Evolutionary conservation across 2,329 filamentous ascomycete genomes (phyloP).

Genomic region (Aspergillus ruber): DNA sequence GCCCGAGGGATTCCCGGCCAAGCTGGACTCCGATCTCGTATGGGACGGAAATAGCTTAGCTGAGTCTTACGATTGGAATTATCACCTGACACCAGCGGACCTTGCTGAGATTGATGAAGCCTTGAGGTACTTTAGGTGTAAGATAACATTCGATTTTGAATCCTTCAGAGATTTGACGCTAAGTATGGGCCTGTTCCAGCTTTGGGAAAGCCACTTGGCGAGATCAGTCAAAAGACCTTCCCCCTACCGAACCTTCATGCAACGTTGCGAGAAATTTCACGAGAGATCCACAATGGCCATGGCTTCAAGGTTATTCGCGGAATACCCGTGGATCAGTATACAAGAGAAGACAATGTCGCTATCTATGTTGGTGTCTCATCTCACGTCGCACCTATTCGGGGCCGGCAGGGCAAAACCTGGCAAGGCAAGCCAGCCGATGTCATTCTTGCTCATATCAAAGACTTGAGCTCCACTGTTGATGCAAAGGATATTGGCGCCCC

Average conservation of each 20-base stretch:
- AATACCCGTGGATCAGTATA: slow-evolving; percentile 31
- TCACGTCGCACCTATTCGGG: slow-evolving; percentile 35
- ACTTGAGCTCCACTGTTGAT: slow-evolving; percentile 38
- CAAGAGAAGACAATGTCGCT: slow-evolving; percentile 32
- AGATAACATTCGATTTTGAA: neutral
- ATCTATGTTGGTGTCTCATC: slow-evolving; percentile 40
- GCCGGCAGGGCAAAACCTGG: slow-evolving; percentile 36
- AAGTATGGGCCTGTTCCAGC: slow-evolving; percentile 13
- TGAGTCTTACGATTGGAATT: slow-evolving; percentile 36
- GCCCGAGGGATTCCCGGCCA: slow-evolving; percentile 36
- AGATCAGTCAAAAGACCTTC: slow-evolving; percentile 44
- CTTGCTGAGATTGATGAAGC: slow-evolving; percentile 41
- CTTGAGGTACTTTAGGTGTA: slow-evolving; percentile 38
- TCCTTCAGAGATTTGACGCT: neutral
- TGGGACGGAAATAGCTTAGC: slow-evolving; percentile 42
- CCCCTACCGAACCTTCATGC: slow-evolving; percentile 33
- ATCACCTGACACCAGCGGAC: slow-evolving; percentile 30
- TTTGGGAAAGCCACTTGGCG: slow-evolving; percentile 23
- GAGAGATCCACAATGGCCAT: slow-evolving; percentile 34
- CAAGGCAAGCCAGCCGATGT: slow-evolving; percentile 34
- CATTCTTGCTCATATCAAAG: slow-evolving; percentile 57
- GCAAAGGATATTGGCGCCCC: slow-evolving; percentile 35
- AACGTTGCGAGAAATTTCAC: slow-evolving; percentile 28
- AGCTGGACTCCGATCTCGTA: slow-evolving; percentile 39
- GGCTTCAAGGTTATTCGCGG: slow-evolving; percentile 44